Evolutionary conservation across 1,284 basidiomycete genomes (phyloP).

Genomic region (Pholiota adiposa): DNA sequence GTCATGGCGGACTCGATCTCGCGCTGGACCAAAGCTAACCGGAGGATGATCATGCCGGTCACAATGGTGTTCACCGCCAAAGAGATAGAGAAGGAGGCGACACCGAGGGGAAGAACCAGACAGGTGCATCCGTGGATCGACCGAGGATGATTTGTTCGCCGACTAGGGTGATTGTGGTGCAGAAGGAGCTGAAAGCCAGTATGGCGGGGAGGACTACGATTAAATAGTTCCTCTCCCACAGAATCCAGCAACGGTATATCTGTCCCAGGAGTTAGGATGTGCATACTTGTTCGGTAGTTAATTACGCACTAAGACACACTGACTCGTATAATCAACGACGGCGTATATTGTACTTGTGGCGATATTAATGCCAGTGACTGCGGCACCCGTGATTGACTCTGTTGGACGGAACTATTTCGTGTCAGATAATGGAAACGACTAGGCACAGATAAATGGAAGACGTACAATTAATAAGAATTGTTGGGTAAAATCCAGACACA

Average conservation of each 20-base stretch:
- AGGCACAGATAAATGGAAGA: neutral
- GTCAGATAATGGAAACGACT: neutral
- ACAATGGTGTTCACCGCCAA: conserved; percentile 13
- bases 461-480: conserved; percentile 9
- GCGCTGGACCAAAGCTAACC: conserved; percentile 1
- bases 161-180: neutral
- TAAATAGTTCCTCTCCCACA: conserved; percentile 7
- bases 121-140: neutral
- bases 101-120: conserved; percentile 15
- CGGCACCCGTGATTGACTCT: neutral
- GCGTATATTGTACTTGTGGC: conserved; percentile 8
- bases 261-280: neutral
- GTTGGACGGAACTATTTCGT: conserved; percentile 7
- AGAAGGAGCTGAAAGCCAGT: conserved; percentile 11
- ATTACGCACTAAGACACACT: conserved; percentile 5
- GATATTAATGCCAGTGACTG: neutral
- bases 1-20: neutral
- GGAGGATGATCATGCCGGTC: conserved; percentile 11
- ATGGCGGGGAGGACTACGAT: conserved; percentile 1
- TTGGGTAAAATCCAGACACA: conserved; percentile 9
- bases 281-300: too few species aligned
- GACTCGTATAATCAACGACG: conserved; percentile 8
- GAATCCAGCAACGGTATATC: conserved; percentile 20
- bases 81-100: conserved; percentile 13
- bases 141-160: neutral